These are phyloP conservation scores for Solanum habrochaites DNA, from an alignment of 257 asterid species.

Conservation along the genomic window DNA sequence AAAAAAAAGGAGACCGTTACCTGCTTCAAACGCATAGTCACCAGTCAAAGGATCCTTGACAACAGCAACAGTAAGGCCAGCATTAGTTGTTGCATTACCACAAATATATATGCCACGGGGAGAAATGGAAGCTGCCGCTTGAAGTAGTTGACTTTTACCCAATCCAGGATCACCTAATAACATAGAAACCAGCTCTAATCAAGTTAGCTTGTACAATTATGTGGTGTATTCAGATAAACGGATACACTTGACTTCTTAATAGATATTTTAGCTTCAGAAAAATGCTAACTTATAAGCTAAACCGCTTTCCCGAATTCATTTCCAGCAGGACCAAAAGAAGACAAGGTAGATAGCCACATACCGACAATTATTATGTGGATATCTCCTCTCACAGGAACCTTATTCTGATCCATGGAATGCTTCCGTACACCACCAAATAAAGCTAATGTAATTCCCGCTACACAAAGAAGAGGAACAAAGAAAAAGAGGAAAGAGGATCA, in stretches of 20 bases:
- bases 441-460: slow-evolving; percentile 81
- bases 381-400: slow-evolving; percentile 98
- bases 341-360: slow-evolving; percentile 14
- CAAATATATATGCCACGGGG: slow-evolving; percentile 97
- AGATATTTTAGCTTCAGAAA: neutral
- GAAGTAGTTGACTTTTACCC: slow-evolving; percentile 95
- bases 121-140: slow-evolving; percentile 97
- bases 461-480: neutral
- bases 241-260: neutral
- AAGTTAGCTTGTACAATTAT: neutral
- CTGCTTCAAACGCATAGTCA: slow-evolving; percentile 98
- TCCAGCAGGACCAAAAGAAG: neutral
- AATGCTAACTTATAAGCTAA: neutral
- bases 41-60: slow-evolving; percentile 88
- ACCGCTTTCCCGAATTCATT: neutral
- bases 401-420: slow-evolving; percentile 93
- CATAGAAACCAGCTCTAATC: neutral
- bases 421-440: slow-evolving; percentile 89
- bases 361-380: slow-evolving; percentile 89
- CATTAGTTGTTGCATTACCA: slow-evolving; percentile 96
- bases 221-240: neutral
- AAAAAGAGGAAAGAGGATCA: neutral
- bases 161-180: slow-evolving; percentile 90
- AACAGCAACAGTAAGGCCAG: slow-evolving; percentile 96
- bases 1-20: slow-evolving; percentile 24